Conservation (phyloP, 129 eudicot genomes). For the Flaveria bidentis region DNA sequence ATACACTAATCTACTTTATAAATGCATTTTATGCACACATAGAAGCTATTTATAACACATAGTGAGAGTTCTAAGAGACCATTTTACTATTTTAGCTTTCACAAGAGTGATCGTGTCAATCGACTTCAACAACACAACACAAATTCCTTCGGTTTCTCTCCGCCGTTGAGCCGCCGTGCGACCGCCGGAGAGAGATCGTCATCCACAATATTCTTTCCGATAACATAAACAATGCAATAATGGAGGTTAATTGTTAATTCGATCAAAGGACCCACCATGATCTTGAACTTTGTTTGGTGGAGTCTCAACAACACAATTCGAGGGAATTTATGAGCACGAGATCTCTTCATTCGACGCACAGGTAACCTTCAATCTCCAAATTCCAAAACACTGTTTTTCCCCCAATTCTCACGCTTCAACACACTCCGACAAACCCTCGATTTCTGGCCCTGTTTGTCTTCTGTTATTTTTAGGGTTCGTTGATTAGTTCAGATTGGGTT, state of each 20-base stretch:
- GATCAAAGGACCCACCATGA: constrained; percentile 38
- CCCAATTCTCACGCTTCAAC: neutral
- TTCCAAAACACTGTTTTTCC: constrained; percentile 12
- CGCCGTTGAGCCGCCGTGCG: constrained; percentile 29
- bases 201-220: neutral
- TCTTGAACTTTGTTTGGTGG: constrained; percentile 25
- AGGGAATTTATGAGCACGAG: constrained; percentile 38
- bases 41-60: no score
- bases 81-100: no score
- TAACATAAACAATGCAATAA: neutral
- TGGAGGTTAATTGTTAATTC: constrained; percentile 1
- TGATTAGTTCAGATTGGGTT: neutral
- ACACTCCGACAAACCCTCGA: constrained; percentile 22
- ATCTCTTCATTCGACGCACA: constrained; percentile 32
- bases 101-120: no score
- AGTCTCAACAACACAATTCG: constrained; percentile 30
- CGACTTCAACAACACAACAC: neutral
- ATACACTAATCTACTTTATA: neutral
- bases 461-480: constrained; percentile 23
- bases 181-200: constrained; percentile 22
- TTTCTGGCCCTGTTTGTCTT: neutral
- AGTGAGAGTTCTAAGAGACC: no score
- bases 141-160: constrained; percentile 30
- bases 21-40: neutral
- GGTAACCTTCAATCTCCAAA: constrained; percentile 18